Percentiles rank a stretch among this genome's conserved stretches.
phyloP scores from a whole-genome alignment of 345 rosid species.

The Citrus mangshanensis region DNA sequence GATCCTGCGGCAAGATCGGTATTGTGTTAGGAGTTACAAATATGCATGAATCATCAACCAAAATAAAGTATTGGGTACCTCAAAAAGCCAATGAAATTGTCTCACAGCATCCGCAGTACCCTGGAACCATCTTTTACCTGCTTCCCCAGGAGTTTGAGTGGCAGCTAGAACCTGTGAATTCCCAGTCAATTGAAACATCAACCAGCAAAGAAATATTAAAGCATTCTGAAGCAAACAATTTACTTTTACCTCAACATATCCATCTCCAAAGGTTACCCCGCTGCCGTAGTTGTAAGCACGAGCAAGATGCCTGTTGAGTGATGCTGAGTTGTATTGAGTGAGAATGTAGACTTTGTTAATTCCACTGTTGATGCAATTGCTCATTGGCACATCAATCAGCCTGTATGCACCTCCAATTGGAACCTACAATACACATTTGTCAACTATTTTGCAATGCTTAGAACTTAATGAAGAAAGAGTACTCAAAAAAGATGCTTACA shows the following conservation, averaged over 20 bases:
- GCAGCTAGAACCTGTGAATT: slow-evolving; percentile 72
- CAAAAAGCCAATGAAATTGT: slow-evolving; percentile 97
- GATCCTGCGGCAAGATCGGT: slow-evolving; percentile 37
- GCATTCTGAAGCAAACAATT: not conserved
- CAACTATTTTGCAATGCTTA: not conserved
- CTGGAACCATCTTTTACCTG: slow-evolving; percentile 90
- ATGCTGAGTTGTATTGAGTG: slow-evolving; percentile 89
- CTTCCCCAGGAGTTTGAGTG: slow-evolving; percentile 93
- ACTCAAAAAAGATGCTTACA: slow-evolving; percentile 28
- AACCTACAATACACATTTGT: slow-evolving; percentile 39
- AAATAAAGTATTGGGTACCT: slow-evolving; percentile 38
- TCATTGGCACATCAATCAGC: slow-evolving; percentile 98
- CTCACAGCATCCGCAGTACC: slow-evolving; percentile 98
- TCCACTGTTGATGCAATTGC: slow-evolving; percentile 95
- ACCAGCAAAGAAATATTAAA: not conserved
- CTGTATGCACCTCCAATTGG: slow-evolving; percentile 94
- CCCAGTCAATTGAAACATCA: not conserved
- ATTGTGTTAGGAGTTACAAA: not conserved
- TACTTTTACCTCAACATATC: slow-evolving; percentile 66
- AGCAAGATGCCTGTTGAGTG: slow-evolving; percentile 81
- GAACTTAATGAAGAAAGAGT: not conserved
- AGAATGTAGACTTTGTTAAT: slow-evolving; percentile 94
- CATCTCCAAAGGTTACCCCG: slow-evolving; percentile 80
- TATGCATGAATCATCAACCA: no score
- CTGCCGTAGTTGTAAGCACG: slow-evolving; percentile 79